Evolutionary conservation across 768 basidiomycete species (phyloP).

Genomic region (Antrodiella citrinella): DNA sequence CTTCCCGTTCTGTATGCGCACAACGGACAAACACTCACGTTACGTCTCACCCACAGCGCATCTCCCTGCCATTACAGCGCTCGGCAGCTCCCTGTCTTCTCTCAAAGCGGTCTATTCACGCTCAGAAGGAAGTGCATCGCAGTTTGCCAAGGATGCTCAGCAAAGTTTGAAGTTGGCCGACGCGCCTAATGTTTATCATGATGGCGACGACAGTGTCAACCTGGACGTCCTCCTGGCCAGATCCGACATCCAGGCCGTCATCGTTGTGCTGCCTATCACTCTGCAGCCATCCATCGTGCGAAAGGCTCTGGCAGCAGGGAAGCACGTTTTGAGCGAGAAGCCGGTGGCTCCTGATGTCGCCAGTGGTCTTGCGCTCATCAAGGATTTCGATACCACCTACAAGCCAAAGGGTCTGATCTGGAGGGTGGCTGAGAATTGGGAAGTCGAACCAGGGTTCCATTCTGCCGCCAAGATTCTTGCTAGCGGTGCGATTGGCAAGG

Average conservation of each 20-base stretch:
- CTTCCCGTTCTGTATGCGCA: neutral
- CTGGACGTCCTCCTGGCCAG: constrained; percentile 62
- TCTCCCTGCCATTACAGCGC: constrained; percentile 60
- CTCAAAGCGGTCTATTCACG: constrained; percentile 77
- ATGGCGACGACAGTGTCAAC: constrained; percentile 34
- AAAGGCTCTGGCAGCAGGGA: constrained; percentile 62
- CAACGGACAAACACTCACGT: constrained; percentile 1
- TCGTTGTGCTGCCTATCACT: constrained; percentile 73
- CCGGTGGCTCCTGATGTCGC: constrained; percentile 70
- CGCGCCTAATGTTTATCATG: constrained; percentile 47
- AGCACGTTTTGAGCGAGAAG: constrained; percentile 87
- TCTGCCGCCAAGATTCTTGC: constrained; percentile 40
- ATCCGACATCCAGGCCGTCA: constrained; percentile 62
- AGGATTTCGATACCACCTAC: constrained; percentile 55
- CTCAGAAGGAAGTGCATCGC: constrained; percentile 50
- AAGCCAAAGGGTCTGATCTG: constrained; percentile 64
- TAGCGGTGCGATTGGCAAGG: constrained; percentile 61
- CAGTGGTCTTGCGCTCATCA: constrained; percentile 54
- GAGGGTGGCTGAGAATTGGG: constrained; percentile 76
- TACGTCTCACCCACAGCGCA: constrained; percentile 42
- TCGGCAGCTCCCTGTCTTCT: constrained; percentile 38
- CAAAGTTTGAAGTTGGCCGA: constrained; percentile 30
- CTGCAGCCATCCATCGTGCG: constrained; percentile 61
- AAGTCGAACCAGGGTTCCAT: constrained; percentile 54
- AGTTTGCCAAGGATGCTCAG: constrained; percentile 42